Conservation (phyloP, 345 rosid species). For the Gossypium turneri region DNA sequence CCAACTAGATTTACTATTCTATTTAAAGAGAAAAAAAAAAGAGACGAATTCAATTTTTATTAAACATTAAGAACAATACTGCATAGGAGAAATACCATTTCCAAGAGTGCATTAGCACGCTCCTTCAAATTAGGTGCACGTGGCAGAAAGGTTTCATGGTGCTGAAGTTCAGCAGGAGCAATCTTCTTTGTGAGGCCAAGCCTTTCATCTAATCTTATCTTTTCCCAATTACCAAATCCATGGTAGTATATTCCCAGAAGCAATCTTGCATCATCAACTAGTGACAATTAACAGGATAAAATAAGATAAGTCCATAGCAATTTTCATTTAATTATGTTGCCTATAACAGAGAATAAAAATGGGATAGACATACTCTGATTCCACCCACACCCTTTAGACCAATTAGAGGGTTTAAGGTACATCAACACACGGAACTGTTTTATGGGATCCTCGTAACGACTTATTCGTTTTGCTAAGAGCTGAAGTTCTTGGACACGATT, state of each 20-base stretch:
- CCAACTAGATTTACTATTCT: not conserved
- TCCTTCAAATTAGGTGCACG: slow-evolving; percentile 98
- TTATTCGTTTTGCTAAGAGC: slow-evolving; percentile 75
- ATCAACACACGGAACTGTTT: slow-evolving; percentile 79
- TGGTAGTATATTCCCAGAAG: slow-evolving; percentile 86
- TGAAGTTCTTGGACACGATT: slow-evolving; percentile 89
- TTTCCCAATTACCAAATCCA: slow-evolving; percentile 99
- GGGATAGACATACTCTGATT: slow-evolving; percentile 64
- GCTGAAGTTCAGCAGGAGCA: slow-evolving; percentile 98
- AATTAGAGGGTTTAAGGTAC: slow-evolving; percentile 92
- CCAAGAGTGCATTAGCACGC: slow-evolving; percentile 96
- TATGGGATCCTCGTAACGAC: slow-evolving; percentile 75
- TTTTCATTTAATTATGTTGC: not conserved
- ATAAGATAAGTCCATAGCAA: slow-evolving; percentile 7
- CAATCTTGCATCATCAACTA: slow-evolving; percentile 98
- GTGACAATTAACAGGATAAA: slow-evolving; percentile 13
- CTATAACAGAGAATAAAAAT: not conserved
- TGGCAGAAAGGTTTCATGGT: slow-evolving; percentile 97
- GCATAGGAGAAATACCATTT: slow-evolving; percentile 52
- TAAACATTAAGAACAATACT: not conserved
- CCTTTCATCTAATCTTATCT: slow-evolving; percentile 83
- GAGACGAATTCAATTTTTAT: not conserved
- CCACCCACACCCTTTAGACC: slow-evolving; percentile 99
- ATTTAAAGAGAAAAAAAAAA: not conserved
- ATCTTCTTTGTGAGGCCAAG: slow-evolving; percentile 93